phyloP scores from a whole-genome alignment of 2,329 filamentous ascomycete species.

The Stylonectria norvegica region DNA sequence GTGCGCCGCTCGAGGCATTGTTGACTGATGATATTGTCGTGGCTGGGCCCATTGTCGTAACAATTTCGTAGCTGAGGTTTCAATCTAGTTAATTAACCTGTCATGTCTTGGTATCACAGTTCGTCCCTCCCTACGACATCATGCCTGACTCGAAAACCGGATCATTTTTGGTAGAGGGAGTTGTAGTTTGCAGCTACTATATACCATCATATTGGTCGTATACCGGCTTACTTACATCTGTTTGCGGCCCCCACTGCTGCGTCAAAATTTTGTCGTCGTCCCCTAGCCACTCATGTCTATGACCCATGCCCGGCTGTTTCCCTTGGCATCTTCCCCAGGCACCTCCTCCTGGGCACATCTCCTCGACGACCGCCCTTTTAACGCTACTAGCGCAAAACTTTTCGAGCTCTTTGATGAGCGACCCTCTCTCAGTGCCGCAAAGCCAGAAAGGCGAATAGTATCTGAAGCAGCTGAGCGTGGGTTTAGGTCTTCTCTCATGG shows the following conservation, averaged over 20 bases:
- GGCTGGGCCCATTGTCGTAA: conserved; percentile 61
- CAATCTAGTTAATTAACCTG: too few relatives aligned
- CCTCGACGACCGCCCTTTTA: conserved; percentile 15
- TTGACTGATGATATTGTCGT: conserved; percentile 62
- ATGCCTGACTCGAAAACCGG: too few relatives aligned
- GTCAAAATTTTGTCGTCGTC: neutral
- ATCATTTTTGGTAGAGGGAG: too few relatives aligned
- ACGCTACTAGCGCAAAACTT: conserved; percentile 24
- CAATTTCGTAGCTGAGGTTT: conserved; percentile 41
- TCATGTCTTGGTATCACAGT: too few relatives aligned
- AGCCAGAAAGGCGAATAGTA: conserved; percentile 22
- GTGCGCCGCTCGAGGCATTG: conserved; percentile 46
- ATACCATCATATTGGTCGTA: neutral
- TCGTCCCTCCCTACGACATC: too few relatives aligned
- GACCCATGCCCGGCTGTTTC: neutral
- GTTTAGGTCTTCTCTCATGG: neutral
- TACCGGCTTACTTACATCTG: neutral
- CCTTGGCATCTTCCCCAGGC: conserved; percentile 18
- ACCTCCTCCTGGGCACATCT: conserved; percentile 4
- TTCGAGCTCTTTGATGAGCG: conserved; percentile 20
- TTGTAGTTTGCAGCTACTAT: neutral
- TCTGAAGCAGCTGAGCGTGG: conserved; percentile 19
- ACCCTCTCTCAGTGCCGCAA: conserved; percentile 26
- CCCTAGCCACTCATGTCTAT: neutral
- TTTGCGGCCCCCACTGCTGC: neutral